A percentile compares a stretch with the other conserved stretches of the same genome.
Evolutionary conservation across 768 basidiomycete species (phyloP).

Genomic region (Termitomyces sp.): DNA sequence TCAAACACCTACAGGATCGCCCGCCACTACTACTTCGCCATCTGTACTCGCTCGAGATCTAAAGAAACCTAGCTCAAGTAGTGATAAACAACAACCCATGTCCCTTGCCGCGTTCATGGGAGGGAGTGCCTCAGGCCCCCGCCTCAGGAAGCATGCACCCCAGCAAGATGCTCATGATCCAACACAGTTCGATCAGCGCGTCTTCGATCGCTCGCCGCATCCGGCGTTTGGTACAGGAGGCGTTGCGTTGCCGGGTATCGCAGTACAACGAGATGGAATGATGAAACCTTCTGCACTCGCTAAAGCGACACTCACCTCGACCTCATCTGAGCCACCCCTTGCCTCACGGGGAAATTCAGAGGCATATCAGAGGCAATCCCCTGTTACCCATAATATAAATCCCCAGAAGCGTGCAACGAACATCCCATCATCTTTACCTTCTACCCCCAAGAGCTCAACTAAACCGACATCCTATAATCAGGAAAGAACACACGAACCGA

Average conservation of each 20-base stretch:
- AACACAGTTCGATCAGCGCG: constrained; percentile 64
- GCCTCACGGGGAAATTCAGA: background rate
- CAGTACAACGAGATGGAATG: constrained; percentile 20
- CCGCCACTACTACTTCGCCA: background rate
- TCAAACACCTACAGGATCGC: constrained; percentile 39
- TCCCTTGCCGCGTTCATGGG: constrained; percentile 85
- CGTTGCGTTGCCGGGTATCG: constrained; percentile 76
- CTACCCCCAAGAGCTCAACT: background rate
- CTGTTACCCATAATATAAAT: constrained; percentile 1
- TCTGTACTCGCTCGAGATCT: background rate
- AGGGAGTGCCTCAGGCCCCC: constrained; percentile 71
- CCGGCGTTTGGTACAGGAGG: constrained; percentile 76
- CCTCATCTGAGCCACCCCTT: background rate
- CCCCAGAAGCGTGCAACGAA: constrained; percentile 42
- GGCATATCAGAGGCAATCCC: background rate
- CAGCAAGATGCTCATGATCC: constrained; percentile 68
- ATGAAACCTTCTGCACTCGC: constrained; percentile 11
- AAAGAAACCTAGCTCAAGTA: background rate
- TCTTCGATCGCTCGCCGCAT: constrained; percentile 53
- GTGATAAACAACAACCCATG: constrained; percentile 41
- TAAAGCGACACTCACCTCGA: constrained; percentile 2
- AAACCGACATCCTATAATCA: constrained; percentile 1
- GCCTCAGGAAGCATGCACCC: constrained; percentile 69
- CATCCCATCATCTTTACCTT: constrained; percentile 17
- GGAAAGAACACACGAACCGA: background rate